Base-by-base conservation (phyloP, 495 filamentous ascomycete species). In the Penicillium odoratum region DNA sequence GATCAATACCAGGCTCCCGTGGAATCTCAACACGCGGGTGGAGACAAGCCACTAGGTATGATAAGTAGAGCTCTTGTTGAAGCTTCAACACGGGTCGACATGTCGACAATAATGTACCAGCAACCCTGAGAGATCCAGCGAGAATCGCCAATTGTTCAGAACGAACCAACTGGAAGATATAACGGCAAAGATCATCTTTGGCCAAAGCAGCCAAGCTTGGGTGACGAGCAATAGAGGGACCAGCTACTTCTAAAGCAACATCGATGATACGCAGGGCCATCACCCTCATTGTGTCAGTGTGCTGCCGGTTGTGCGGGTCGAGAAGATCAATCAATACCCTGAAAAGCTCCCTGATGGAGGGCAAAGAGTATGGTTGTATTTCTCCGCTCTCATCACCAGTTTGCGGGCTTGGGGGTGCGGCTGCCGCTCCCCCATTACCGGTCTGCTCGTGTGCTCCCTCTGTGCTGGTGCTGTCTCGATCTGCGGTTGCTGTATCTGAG, bases 251-350 rank as follows among this genome's bases (percentile, higher is more conserved):
- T 40, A 99, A 81, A 10, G 94, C 93, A 34, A 99, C 94, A 77
- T 98, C 94, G 56, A 98, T 96, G 56, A 99, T 97, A 33, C 95
- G 83, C 53, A 99, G 76, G 6, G 95, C 94, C 92, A 98, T 98
- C 25, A 98, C 91, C 61, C 93, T 83, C 88, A 97, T 96, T 8
- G 91, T 86, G 68, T 99, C 94, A 13, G 90, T 92, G 71, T 96
- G 90, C 61, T 92, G 89, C 42, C 84, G 84, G 64, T 97, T 93
- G 62, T 98, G 90, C 2, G 94, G 94, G 63, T 98, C 92, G 33
- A 98, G 76, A 13, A 99, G 84, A 69, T 96, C 91, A 29, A 98
- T 92, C n/a, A 99, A 79, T 28, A 97, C 93, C 50, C 94, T 81
- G 62, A 99, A 95, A 7, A 99, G 79, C 69, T 99, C 94, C 58